A percentile compares a stretch with the other conserved stretches of the same genome.
phyloP scores from a whole-genome alignment of 331 rosid species.

The Spiraea crenata region DNA sequence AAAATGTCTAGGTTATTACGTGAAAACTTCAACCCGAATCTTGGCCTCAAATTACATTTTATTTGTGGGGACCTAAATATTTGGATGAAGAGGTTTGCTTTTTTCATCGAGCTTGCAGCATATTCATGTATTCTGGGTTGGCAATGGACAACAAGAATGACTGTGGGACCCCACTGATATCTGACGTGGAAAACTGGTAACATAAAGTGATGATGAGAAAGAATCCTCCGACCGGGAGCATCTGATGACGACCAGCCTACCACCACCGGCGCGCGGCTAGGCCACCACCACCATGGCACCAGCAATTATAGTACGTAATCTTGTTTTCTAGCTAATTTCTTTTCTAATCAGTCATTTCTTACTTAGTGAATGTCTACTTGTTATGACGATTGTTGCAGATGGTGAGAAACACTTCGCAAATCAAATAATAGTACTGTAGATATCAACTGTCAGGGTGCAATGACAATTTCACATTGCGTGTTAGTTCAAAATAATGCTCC shows the following conservation, averaged over 20 bases:
- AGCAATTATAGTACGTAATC: background rate
- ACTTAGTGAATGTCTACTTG: too few species aligned
- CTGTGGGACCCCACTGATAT: conserved; percentile 21
- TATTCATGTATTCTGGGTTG: conserved; percentile 8
- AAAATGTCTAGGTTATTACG: background rate
- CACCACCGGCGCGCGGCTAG: conserved; percentile 32
- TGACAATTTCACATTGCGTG: too few species aligned
- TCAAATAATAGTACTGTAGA: too few species aligned
- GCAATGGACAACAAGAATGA: conserved; percentile 26
- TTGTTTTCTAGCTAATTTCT: background rate
- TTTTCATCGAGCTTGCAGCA: background rate
- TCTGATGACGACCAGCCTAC: conserved; percentile 34
- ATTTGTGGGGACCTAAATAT: conserved; percentile 16
- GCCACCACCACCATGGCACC: conserved; percentile 13
- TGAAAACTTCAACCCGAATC: conserved; percentile 9
- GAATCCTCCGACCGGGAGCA: conserved; percentile 37
- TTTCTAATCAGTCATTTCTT: background rate
- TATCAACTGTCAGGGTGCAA: too few species aligned
- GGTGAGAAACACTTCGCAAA: too few species aligned
- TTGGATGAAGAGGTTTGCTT: background rate
- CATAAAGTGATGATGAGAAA: background rate
- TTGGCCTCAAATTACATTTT: conserved; percentile 5
- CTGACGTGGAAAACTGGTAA: conserved; percentile 25
- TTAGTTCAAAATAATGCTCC: too few species aligned
- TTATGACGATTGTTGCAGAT: too few species aligned